phyloP scores from a whole-genome alignment of 2,329 filamentous ascomycete species.

The Gremmenia infestans region DNA sequence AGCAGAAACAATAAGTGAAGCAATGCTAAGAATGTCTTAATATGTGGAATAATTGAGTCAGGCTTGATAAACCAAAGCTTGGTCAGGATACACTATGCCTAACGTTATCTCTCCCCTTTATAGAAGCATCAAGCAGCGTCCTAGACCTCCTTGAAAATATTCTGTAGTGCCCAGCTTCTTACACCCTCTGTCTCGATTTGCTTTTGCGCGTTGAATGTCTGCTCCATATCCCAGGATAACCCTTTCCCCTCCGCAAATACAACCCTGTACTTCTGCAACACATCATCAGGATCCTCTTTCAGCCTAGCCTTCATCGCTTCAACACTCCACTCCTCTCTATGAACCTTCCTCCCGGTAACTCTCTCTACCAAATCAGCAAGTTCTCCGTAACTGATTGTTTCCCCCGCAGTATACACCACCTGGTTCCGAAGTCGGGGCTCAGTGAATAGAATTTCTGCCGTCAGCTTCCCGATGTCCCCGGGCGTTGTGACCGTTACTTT shows the following conservation, averaged over 20 bases:
- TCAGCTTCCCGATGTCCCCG: conserved; percentile 57
- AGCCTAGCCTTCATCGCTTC: conserved; percentile 42
- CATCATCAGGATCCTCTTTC: conserved; percentile 40
- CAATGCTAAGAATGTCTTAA: no score
- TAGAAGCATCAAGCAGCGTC: no score
- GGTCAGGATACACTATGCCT: no score
- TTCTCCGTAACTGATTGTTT: conserved; percentile 52
- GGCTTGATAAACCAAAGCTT: no score
- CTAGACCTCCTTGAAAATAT: neutral
- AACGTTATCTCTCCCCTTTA: no score
- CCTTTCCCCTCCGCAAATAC: conserved; percentile 56
- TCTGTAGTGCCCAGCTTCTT: conserved; percentile 30
- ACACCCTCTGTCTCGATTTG: conserved; percentile 43
- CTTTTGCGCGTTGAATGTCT: conserved; percentile 48
- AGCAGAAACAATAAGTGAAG: no score
- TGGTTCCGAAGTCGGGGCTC: conserved; percentile 30
- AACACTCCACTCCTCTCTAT: conserved; percentile 46
- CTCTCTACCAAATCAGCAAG: conserved; percentile 38
- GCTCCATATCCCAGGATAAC: conserved; percentile 51
- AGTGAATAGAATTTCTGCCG: conserved; percentile 50
- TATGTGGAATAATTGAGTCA: no score
- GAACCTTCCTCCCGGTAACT: conserved; percentile 38
- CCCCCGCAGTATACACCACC: conserved; percentile 55
- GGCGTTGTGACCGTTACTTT: conserved; percentile 58
- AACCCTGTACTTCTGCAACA: conserved; percentile 54